Base-by-base conservation (phyloP, 495 filamentous ascomycete genomes). In the Bombardia bombarda region DNA sequence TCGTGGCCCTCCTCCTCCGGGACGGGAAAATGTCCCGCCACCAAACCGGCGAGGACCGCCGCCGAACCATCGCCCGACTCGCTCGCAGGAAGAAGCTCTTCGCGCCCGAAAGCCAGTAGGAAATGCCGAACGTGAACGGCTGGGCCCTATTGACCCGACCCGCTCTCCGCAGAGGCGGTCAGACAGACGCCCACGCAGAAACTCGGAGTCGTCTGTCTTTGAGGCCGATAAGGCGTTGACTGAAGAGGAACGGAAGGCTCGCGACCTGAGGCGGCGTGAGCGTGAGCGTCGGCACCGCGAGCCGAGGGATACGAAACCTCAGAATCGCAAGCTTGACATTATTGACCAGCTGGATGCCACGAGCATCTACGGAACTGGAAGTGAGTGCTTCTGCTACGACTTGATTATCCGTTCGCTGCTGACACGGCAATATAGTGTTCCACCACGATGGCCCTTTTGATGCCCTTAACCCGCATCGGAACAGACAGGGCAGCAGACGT, bases 391-490 rank as follows among this genome's bases (percentile, higher is more conserved):
- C 35, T 32, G 16, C 19, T 28, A 19, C 7, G 17, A 5, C n/a
- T 7, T 5, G 14, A n/a, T n/a, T 32, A 41, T 19, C 1, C 32
- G 21, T 38, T 34, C 47, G 4, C 37, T 21, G 39, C 55, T 58
- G 33, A 55, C 40, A 9, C 14, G 0, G 6, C 19, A 6, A 48
- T 17, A 14, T 46, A 95, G 90, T 97, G 58, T 95, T 99, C 65
- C 93, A 99, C 47, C 93, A 99, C 58, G 93, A 99, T 58, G 93
- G 93, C 19, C 93, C 93, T 7, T 99, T 95, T 53, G 93, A 99
- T 66, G 93, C 93, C 13, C 92, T 89, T 64, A 96, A 96, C 52
- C 90, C 93, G 5, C 84, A 92, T 61, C 85, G 93, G 46, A 99
- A 99, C 60, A 80, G 86, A 37, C 86, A 85, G 53, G 86, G 84